A percentile compares a stretch with the other conserved stretches of the same genome.
These are phyloP conservation scores for Pseudotulostoma volvatum DNA, from an alignment of 495 filamentous ascomycete species.

Conservation along the genomic window DNA sequence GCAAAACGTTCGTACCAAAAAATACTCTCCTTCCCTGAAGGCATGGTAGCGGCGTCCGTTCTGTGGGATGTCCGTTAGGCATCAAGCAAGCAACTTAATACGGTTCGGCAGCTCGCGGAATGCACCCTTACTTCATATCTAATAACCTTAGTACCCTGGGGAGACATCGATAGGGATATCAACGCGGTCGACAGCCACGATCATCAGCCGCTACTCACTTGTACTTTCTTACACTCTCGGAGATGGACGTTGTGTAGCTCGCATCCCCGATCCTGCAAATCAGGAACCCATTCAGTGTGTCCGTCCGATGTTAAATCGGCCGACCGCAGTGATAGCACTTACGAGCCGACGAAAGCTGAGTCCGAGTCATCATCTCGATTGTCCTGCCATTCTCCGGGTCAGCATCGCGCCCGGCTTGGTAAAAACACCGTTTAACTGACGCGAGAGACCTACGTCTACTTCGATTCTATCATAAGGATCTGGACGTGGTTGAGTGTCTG, in stretches of 20 bases:
- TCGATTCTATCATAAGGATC: conserved; percentile 3
- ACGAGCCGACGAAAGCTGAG: conserved; percentile 5
- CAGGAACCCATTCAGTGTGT: background rate
- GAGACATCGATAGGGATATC: background rate
- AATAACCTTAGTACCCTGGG: conserved; percentile 1
- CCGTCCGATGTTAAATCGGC: background rate
- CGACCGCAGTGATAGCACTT: background rate
- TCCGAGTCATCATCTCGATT: conserved; percentile 1
- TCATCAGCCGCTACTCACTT: no score
- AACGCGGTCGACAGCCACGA: no score
- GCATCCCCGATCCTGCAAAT: conserved; percentile 2
- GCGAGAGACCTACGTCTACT: conserved; percentile 4
- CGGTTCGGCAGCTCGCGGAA: background rate
- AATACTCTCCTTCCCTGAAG: conserved; percentile 46
- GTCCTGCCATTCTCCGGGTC: background rate
- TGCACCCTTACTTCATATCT: background rate
- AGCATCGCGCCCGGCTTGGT: background rate
- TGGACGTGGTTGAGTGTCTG: conserved; percentile 1
- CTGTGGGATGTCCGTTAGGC: conserved; percentile 16
- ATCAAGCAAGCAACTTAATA: no score
- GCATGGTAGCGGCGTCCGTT: conserved; percentile 55
- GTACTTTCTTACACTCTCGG: conserved; percentile 3
- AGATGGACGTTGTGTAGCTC: conserved; percentile 6
- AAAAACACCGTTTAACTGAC: background rate
- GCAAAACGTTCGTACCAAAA: conserved; percentile 41